Percentiles rank a stretch among this genome's conserved stretches.
Conservation (phyloP, 441 rosid genomes). For the Lepidium campestre region DNA sequence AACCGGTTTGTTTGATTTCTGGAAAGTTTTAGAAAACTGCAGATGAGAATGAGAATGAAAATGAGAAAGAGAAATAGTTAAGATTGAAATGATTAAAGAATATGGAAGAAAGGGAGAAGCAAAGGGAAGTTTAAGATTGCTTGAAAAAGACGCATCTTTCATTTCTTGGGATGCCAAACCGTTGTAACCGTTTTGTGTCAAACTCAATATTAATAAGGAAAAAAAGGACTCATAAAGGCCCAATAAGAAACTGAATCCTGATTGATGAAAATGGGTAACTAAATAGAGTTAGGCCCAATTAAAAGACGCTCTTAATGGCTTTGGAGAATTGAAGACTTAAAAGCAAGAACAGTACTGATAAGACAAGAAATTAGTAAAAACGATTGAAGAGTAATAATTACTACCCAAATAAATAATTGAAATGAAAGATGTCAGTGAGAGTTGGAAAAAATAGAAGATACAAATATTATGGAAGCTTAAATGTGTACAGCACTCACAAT, state of each 20-base stretch:
- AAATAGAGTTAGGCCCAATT: background rate
- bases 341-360: no score
- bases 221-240: no score
- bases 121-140: conserved; percentile 25
- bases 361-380: background rate
- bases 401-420: conserved; percentile 11
- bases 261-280: background rate
- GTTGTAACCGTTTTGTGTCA: conserved; percentile 5
- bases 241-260: background rate
- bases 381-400: no score
- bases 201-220: no score
- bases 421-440: conserved; percentile 16
- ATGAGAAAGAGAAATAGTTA: conserved; percentile 27
- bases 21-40: background rate
- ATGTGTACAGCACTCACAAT: conserved; percentile 25
- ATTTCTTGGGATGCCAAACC: conserved; percentile 14
- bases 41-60: conserved; percentile 8
- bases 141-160: conserved; percentile 38
- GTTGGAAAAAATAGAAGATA: background rate
- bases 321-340: no score
- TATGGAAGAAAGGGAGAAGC: background rate
- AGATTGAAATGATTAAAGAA: background rate
- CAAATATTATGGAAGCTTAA: conserved; percentile 13
- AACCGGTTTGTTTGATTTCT: background rate
- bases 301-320: background rate